Evolutionary conservation across 306 rosid species (phyloP).

Genomic region (Dicorynia guianensis): DNA sequence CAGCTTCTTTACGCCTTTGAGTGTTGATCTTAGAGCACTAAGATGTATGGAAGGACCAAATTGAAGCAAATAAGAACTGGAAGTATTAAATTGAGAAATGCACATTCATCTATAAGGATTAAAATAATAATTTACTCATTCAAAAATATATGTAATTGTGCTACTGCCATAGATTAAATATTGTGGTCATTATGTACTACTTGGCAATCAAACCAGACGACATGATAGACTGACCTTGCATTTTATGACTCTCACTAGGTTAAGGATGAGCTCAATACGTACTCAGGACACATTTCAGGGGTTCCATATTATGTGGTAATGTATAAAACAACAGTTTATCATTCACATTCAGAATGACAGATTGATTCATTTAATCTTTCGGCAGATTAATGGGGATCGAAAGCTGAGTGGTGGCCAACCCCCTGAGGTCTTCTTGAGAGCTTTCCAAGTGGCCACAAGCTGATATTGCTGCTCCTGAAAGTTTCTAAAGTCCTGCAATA

Average conservation of each 20-base stretch:
- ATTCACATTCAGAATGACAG: neutral
- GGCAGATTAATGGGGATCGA: constrained; percentile 78
- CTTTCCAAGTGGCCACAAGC: constrained; percentile 61
- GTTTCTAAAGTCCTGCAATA: neutral
- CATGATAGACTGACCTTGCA: neutral
- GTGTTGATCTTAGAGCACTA: too few species aligned
- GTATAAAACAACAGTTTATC: constrained; percentile 27
- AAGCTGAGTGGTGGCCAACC: constrained; percentile 78
- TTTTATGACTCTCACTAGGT: neutral
- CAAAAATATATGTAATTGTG: neutral
- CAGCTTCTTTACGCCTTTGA: too few species aligned
- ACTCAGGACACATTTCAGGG: constrained; percentile 62
- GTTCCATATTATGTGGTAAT: constrained; percentile 84
- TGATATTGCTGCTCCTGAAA: constrained; percentile 36
- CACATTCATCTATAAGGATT: too few species aligned
- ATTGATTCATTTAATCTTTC: constrained; percentile 37
- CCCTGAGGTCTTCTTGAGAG: constrained; percentile 75
- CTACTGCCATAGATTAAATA: neutral
- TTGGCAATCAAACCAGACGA: neutral
- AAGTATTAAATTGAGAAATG: too few species aligned
- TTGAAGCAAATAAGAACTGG: too few species aligned
- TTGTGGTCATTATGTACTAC: neutral
- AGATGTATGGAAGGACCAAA: too few species aligned
- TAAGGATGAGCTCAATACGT: constrained; percentile 24
- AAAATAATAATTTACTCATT: too few species aligned